phyloP scores from a whole-genome alignment of 169 alveolate genomes.

The Babesia microti region DNA sequence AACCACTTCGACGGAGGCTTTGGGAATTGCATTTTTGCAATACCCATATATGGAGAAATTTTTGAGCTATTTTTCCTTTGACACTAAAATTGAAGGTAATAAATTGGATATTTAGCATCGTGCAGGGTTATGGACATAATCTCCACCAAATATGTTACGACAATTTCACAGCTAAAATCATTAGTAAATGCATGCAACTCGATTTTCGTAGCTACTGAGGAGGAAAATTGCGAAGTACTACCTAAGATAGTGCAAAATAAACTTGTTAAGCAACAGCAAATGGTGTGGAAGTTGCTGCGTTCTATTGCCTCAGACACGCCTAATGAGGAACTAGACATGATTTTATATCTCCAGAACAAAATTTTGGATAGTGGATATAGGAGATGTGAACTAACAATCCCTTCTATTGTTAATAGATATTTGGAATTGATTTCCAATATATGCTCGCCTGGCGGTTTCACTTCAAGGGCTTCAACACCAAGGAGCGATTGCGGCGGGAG shows the following conservation, averaged over 20 bases:
- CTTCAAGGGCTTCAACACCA: neutral
- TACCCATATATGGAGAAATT: conserved; percentile 10
- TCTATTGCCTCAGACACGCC: neutral
- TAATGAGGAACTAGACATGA: conserved; percentile 4
- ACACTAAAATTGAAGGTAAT: conserved; percentile 4
- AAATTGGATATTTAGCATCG: too few species aligned
- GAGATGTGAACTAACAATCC: conserved; percentile 5
- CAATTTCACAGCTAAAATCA: conserved; percentile 5
- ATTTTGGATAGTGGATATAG: conserved; percentile 8
- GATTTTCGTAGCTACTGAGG: too few species aligned
- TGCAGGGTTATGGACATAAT: conserved; percentile 3
- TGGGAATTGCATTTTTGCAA: conserved; percentile 21
- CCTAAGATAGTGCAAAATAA: neutral
- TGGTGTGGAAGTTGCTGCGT: neutral
- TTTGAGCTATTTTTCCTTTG: conserved; percentile 6
- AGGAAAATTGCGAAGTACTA: too few species aligned
- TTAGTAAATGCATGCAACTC: conserved; percentile 10
- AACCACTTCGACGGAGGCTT: conserved; percentile 20
- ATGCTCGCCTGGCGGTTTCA: neutral
- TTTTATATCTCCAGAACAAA: conserved; percentile 1
- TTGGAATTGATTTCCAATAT: neutral
- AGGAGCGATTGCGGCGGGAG: neutral
- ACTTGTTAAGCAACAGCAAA: conserved; percentile 3
- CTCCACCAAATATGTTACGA: too few species aligned
- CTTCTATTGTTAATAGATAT: conserved; percentile 1